Base-by-base conservation (phyloP, 1,284 basidiomycete genomes). In the Fomes fomentarius region DNA sequence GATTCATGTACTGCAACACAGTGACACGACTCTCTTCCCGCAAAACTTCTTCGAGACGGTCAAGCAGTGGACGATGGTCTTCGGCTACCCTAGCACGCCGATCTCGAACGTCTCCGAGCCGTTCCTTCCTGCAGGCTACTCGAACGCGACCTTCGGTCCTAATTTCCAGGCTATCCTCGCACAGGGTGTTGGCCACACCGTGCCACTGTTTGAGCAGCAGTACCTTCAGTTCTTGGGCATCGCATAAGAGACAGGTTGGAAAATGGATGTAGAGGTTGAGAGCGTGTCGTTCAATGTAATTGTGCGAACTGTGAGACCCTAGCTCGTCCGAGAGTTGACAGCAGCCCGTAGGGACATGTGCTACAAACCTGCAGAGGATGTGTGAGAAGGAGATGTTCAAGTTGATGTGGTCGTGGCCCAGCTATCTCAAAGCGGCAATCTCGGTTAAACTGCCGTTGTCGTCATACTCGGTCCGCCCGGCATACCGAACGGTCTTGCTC, bases 21-120 rank as follows among this genome's bases (percentile, higher is more conserved):
- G 68, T n/a, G 81, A 83, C 63, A 79, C 75, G 17, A 79, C 77
- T 9, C 73, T 83, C 37, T 76, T 75, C 68, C 74, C 73, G 9
- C 71, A 75, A 45, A 83, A 83, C 71, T 81, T 79, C 69, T 69
- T 63, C 47, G 78, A 83, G 66, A 78, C 72, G 49, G 65, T 74
- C 58, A 66, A 66, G 60, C 63, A 70, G 52, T 74, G 53, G 69
- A 78, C 64, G 54, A 62, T 53, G 14, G 61, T 57, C 11, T 56
- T 56, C 40, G 50, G 50, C 15, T 55, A 55, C 33, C 22, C 44
- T 15, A 50, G 44, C 47, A 54, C 52, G 15, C 52, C 80, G 1
- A 64, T 67, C 34, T 64, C 73, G 41, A 77, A 72, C 54, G 62
- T 69, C 30, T 45, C 52, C 41, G 60, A 62, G 47, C 37, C 60